A percentile compares a stretch with the other conserved stretches of the same genome.
phyloP scores from a whole-genome alignment of 345 rosid genomes.

The Rhizophora mangle region DNA sequence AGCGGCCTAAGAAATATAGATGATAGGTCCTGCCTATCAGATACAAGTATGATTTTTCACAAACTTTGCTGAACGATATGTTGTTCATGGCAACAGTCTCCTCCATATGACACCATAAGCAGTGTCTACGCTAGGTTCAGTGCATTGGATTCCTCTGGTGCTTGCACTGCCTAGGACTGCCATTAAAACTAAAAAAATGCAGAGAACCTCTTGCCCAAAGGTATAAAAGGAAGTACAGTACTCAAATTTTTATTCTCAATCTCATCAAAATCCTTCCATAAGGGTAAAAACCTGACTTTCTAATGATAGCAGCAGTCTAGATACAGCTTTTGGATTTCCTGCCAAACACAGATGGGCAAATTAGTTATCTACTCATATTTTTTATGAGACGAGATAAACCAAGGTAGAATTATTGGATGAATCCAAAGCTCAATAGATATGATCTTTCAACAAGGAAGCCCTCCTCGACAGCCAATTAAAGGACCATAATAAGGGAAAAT shows the following conservation, averaged over 20 bases:
- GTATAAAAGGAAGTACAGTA: no score
- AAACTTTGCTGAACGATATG: no score
- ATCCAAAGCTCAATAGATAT: not conserved
- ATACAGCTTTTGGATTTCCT: slow-evolving; percentile 75
- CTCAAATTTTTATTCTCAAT: slow-evolving; percentile 10
- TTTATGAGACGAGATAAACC: not conserved
- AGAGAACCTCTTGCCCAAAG: no score
- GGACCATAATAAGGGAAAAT: not conserved
- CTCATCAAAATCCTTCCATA: slow-evolving; percentile 62
- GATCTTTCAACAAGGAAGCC: not conserved
- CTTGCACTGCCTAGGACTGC: no score
- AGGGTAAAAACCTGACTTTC: slow-evolving; percentile 72
- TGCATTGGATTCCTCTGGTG: no score
- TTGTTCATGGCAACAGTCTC: no score
- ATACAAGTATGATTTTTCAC: no score
- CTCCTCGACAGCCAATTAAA: not conserved
- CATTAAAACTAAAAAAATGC: no score
- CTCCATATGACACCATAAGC: no score
- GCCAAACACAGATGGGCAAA: slow-evolving; percentile 18
- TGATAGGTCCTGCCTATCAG: no score
- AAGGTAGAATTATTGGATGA: not conserved
- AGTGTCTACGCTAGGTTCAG: no score
- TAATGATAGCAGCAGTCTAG: slow-evolving; percentile 56
- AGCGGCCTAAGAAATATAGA: no score
- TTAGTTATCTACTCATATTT: not conserved